Base-by-base conservation (phyloP, 2,329 filamentous ascomycete species). In the Geosmithia morbida region DNA sequence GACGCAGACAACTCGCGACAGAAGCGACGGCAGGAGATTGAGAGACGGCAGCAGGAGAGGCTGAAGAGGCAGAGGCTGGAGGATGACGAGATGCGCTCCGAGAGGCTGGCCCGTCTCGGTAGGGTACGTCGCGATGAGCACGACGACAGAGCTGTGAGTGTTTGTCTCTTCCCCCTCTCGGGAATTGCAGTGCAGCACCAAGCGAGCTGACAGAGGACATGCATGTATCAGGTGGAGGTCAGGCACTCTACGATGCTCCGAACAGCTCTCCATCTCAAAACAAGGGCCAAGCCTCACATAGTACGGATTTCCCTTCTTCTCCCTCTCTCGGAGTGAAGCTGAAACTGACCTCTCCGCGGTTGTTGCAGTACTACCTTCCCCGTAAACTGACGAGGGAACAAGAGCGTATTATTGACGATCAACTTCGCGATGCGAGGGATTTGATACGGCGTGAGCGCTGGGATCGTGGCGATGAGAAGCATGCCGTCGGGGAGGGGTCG, bases 291-390 rank as follows among this genome's bases (percentile, higher is more conserved):
- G 55, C 90, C 90, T 2, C 75, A 68, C 53, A 68, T 96, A 57
- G 88, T 94, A 71, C 59, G 84, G 71, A 44, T 43, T 41, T 29
- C 6, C 40, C 30, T 42, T 13, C 18, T 18, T 16, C 7, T 13
- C 3, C 39, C 11, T 10, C 17, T 3, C 20, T 30, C 14, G 18
- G 29, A 3, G 4, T 42, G 30, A 18, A 19, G 43, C 41, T 53
- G 46, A 49, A 20, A 19, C 20, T 19, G 13, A n/a, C 40, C 13
- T n/a, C n/a, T n/a, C n/a, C 4, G 22, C 22, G 8, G 14, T 44
- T 7, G n/a, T n/a, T n/a, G n/a, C 48, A 95, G 87, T 90, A 84
- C 62, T 96, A 92, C 63, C 81, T 83, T 43, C 90, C 90, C 1
- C 94, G 85, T 83, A 80, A 87, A 55, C 70, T 85, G 48, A 79